Evolutionary conservation across 2,329 filamentous ascomycete species (phyloP).

Genomic region (Trichoderma atrobrunneum): DNA sequence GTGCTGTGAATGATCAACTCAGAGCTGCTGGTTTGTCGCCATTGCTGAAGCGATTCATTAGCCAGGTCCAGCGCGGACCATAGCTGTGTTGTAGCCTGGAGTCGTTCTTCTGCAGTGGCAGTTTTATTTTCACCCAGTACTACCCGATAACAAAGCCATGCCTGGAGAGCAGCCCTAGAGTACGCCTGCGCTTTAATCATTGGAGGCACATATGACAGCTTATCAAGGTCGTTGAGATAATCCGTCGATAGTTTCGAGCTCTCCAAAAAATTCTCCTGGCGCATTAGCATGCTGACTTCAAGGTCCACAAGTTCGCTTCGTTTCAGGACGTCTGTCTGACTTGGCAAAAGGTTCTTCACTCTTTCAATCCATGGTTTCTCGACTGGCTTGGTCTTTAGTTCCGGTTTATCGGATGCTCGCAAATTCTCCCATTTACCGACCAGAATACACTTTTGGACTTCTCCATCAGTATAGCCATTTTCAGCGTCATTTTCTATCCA

Average conservation of each 20-base stretch:
- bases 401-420: not conserved
- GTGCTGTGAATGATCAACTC: not conserved
- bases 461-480: not conserved
- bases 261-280: not conserved
- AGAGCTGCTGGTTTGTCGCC: not conserved
- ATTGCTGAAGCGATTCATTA: not conserved
- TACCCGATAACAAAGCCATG: not conserved
- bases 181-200: not conserved
- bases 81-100: not conserved
- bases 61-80: not conserved
- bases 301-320: not conserved
- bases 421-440: not conserved
- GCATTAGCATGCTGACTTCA: not conserved
- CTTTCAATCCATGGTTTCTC: not conserved
- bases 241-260: not conserved
- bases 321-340: not conserved
- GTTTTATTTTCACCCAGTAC: not conserved
- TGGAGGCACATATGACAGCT: not conserved
- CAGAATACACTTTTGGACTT: not conserved
- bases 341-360: not conserved
- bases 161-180: not conserved
- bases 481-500: not conserved
- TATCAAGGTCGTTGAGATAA: not conserved
- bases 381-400: not conserved
- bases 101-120: not conserved